Evolutionary conservation across 1,284 basidiomycete genomes (phyloP), one percentile per base, ranked within the genome.

Genomic region (Cutaneotrichosporon dermatis): DNA sequence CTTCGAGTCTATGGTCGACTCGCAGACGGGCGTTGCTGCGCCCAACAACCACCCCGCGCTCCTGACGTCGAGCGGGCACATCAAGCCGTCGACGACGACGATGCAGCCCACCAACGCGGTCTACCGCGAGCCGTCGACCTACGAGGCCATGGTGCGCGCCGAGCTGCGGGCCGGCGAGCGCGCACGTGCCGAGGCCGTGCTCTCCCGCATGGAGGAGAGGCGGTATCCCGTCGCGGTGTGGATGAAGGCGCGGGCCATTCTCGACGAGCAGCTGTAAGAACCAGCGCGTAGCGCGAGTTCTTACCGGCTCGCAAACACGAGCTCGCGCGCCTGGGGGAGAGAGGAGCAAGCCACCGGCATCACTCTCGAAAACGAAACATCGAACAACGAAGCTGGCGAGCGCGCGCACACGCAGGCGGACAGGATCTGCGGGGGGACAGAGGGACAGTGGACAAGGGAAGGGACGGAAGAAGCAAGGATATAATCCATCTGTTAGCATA

Each of bases 81-180:
- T 71, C 61, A 73, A 72, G 66, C 72, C 70, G 35, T 66, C 61
- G 41, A 77, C 74, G 51, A 88, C 71, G 78, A 85, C 66, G 73
- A 41, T 57, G 12, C 53, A 80, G 33, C 65, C 67, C 3, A 74
- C 66, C 6, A 63, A 60, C 8, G 52, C 70, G 46, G 89, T 97
- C 2, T 95, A 89, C 77, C 86, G 94, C 64, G 95, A 98, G 82
- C 92, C 94, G 62, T 79, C 86, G 69, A 76, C 69, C 34, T 76
- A 71, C 88, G 92, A 96, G 74, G 86, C 86, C 5, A 99, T 99
- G 92, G 88, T 99, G 65, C 85, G 90, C 16, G 90, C 90, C 4
- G 96, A 99, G 76, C 81, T 98, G 8, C 85, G 85, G 13, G 84
- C 83, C 53, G 91, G 92, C 8, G 83, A 92, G 66, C 83, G 84